A percentile compares a stretch with the other conserved stretches of the same genome.
phyloP scores from a whole-genome alignment of 306 rosid genomes.

The Neltuma alba region DNA sequence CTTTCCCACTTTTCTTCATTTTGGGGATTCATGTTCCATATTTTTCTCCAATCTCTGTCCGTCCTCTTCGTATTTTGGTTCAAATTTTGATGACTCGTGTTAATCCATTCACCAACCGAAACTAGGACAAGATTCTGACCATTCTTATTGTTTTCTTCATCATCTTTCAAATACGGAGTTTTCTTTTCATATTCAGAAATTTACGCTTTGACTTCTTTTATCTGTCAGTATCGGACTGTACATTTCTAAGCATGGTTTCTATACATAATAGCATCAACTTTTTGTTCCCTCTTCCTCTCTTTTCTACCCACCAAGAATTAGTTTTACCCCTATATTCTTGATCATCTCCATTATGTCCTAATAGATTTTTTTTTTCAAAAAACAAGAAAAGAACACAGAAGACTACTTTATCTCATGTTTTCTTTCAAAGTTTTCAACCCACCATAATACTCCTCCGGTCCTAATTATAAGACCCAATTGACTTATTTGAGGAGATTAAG shows the following conservation, averaged over 20 bases:
- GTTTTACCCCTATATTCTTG: background rate
- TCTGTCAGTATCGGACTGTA: background rate
- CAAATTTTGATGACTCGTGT: constrained; percentile 11
- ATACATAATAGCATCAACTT: background rate
- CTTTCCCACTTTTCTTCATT: background rate
- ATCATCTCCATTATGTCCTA: background rate
- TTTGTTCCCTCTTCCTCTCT: background rate
- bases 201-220: constrained; percentile 10
- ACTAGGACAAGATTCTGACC: background rate
- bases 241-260: constrained; percentile 20
- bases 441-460: too few relatives aligned
- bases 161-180: background rate
- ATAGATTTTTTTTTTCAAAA: too few relatives aligned
- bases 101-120: constrained; percentile 30
- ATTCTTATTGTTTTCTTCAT: constrained; percentile 21
- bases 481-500: too few relatives aligned
- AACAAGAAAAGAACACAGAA: background rate
- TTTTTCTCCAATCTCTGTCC: constrained; percentile 4
- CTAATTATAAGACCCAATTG: too few relatives aligned
- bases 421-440: background rate
- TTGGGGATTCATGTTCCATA: background rate
- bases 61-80: background rate
- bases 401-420: background rate
- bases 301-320: background rate
- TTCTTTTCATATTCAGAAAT: background rate